A percentile compares a stretch with the other conserved stretches of the same genome.
Conservation (phyloP, 2,329 filamentous ascomycete genomes). For the Didymosphaeria variabile region DNA sequence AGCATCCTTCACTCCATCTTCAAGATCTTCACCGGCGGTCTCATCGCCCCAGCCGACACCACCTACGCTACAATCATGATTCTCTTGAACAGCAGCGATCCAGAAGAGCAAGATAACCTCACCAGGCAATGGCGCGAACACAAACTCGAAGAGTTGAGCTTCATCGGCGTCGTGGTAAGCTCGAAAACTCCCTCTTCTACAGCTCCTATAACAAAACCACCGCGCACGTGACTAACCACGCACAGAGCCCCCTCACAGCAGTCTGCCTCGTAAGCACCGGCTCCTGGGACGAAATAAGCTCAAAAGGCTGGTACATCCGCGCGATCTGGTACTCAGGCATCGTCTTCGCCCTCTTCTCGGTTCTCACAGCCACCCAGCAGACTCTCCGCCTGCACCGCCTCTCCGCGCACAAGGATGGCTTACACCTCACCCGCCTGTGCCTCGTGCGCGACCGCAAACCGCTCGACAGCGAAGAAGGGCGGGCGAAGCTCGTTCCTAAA, state of each 20-base stretch:
- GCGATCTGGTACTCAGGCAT: constrained; percentile 20
- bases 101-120: constrained; percentile 13
- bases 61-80: constrained; percentile 22
- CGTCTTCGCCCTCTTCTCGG: constrained; percentile 18
- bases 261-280: constrained; percentile 18
- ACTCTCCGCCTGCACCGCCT: constrained; percentile 16
- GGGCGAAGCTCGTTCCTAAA: constrained; percentile 14
- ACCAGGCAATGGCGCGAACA: constrained; percentile 20
- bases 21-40: constrained; percentile 17
- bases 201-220: neutral
- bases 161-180: constrained; percentile 18
- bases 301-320: constrained; percentile 18
- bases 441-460: constrained; percentile 19
- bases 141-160: constrained; percentile 19
- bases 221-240: neutral
- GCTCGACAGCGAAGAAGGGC: constrained; percentile 16
- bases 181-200: neutral
- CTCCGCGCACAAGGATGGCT: constrained; percentile 14
- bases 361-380: constrained; percentile 19
- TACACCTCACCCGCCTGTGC: constrained; percentile 16
- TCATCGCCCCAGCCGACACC: constrained; percentile 18
- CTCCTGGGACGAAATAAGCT: constrained; percentile 17
- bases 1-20: constrained; percentile 16
- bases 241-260: constrained; percentile 18
- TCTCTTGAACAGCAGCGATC: constrained; percentile 11